Base-by-base conservation (phyloP, 805 yeast genomes). In the Nakazawaea molendinolei region DNA sequence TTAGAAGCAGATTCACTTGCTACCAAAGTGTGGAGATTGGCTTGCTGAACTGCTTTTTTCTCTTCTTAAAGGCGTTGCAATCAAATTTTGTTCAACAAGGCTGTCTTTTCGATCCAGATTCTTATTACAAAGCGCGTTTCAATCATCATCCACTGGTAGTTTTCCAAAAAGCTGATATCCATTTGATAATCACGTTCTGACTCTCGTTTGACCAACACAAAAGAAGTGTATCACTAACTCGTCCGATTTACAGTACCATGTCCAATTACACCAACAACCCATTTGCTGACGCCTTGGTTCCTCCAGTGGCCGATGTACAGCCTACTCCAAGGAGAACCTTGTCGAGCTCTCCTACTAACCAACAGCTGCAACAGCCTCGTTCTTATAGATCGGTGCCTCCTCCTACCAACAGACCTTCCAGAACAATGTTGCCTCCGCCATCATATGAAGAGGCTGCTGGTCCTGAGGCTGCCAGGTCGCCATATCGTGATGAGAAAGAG, bases 391-490 rank as follows among this genome's bases (percentile, higher is more conserved):
- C 33, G 14, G 34, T 24, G 7, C 39, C 34, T 19, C 43, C 41
- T 8, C 28, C 37, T 5, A 22, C 25, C 25, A 38, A 44, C 23
- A 45, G 44, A 36, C 27, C 22, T 19, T 28, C 28, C 3, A 40
- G 37, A 28, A 56, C n/a, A n/a, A n/a, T 55, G 27, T 55, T 69
- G 5, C 55, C 55, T 3, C 85, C 86, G 5, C 86, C 87, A 6
- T 65, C 86, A 0, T 79, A 80, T 49, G 84, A 78, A 44, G 87
- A 79, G 46, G 81, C 69, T 15, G 77, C 85, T 2, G 76, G 76
- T n/a, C 54, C 61, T 13, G 65, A 64, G 18, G 55, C 58, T 21
- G 50, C 59, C 8, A 58, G 50, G 28, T 41, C 53, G 19, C 74
- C 69, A 40, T 74, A 74, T 49, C 80, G 82, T 36, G 61, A 64